Conservation (phyloP, 2,329 filamentous ascomycete species). For the Gremmenia infestans region DNA sequence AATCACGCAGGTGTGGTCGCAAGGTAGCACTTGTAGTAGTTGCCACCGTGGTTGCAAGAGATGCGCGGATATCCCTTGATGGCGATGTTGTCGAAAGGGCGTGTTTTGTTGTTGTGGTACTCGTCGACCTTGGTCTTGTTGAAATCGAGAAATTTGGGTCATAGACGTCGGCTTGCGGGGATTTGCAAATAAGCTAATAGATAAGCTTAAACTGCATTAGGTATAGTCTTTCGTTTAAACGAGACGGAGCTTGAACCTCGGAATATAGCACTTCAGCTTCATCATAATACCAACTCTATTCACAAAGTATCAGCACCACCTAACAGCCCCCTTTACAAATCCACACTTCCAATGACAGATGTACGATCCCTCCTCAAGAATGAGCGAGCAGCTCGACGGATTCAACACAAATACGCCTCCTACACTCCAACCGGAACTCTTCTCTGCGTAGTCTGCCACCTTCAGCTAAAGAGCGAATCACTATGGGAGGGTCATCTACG, state of each 20-base stretch:
- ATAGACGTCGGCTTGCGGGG: conserved; percentile 6
- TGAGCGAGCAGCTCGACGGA: conserved; percentile 68
- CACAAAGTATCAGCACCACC: not conserved
- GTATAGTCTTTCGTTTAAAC: no score
- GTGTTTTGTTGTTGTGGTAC: not conserved
- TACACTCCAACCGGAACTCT: conserved; percentile 66
- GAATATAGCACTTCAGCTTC: not conserved
- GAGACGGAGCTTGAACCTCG: conserved; percentile 1
- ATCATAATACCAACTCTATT: not conserved
- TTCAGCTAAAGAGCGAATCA: conserved; percentile 58
- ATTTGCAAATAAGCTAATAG: not conserved
- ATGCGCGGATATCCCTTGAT: not conserved
- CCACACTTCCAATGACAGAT: conserved; percentile 60
- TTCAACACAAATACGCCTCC: conserved; percentile 63
- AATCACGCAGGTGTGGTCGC: not conserved
- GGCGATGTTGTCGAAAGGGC: conserved; percentile 5
- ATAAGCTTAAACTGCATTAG: no score
- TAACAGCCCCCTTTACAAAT: not conserved
- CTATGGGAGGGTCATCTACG: conserved; percentile 62
- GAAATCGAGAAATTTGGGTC: not conserved
- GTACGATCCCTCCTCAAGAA: conserved; percentile 74
- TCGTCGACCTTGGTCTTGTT: not conserved
- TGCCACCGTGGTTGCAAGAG: conserved; percentile 12
- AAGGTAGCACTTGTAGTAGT: conserved; percentile 5
- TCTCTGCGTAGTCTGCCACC: conserved; percentile 61